A percentile compares a stretch with the other conserved stretches of the same genome.
These are phyloP conservation scores for Withania somnifera DNA, from an alignment of 305 asterid genomes.

Conservation along the genomic window DNA sequence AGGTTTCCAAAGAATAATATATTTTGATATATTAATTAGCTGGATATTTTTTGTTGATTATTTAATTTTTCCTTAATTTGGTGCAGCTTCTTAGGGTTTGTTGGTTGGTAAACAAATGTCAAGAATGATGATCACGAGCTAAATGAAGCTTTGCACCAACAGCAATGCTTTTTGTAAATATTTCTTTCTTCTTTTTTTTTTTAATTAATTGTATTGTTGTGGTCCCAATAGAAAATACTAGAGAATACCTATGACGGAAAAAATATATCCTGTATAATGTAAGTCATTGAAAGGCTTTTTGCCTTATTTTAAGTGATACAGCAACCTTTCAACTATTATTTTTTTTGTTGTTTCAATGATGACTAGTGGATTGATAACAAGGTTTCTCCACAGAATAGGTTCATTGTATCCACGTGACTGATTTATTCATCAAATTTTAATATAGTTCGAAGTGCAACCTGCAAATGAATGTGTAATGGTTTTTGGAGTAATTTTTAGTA, in stretches of 20 bases:
- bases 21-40: not conserved
- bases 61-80: not conserved
- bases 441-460: no score
- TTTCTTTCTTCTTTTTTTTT: not conserved
- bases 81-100: slow-evolving; percentile 47
- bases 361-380: no score
- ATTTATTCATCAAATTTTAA: no score
- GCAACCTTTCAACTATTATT: not conserved
- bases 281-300: not conserved
- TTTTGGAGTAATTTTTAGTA: no score
- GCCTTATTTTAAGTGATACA: not conserved
- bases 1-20: not conserved
- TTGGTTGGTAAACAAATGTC: slow-evolving; percentile 43
- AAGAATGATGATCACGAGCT: not conserved
- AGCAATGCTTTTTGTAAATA: not conserved
- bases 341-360: rapidly evolving
- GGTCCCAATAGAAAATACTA: not conserved
- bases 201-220: not conserved
- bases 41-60: not conserved
- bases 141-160: not conserved
- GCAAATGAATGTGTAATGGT: no score
- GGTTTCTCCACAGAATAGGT: no score
- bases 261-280: not conserved
- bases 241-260: not conserved
- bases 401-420: no score